Percentiles rank a stretch among this genome's conserved stretches.
These are phyloP conservation scores for Juncus inflexus DNA, from an alignment of 176 grass and related monocot genomes.

Conservation along the genomic window DNA sequence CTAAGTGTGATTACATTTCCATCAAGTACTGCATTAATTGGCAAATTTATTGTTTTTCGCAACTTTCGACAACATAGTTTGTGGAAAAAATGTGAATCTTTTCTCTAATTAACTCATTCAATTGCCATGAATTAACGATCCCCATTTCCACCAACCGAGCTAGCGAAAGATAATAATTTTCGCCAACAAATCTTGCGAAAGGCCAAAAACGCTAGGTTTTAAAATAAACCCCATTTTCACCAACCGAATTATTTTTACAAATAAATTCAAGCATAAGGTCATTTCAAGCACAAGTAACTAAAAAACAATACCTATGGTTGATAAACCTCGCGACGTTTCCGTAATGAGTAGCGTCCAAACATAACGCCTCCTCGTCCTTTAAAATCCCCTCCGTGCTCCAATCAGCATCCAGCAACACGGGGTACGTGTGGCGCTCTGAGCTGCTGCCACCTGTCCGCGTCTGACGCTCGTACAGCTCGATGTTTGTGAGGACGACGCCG, in stretches of 20 bases:
- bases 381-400: conserved; percentile 73
- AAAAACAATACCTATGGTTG: conserved; percentile 66
- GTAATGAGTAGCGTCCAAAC: conserved; percentile 83
- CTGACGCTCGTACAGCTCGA: conserved; percentile 66
- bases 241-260: too few relatives aligned
- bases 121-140: not conserved
- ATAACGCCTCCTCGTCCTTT: conserved; percentile 80
- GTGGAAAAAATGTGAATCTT: too few relatives aligned
- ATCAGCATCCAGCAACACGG: conserved; percentile 66
- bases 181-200: too few relatives aligned
- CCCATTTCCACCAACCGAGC: too few relatives aligned
- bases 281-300: not conserved
- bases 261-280: too few relatives aligned
- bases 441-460: conserved; percentile 30
- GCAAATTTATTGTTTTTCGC: too few relatives aligned
- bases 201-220: too few relatives aligned
- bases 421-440: conserved; percentile 52
- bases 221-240: too few relatives aligned
- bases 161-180: too few relatives aligned
- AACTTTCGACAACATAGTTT: too few relatives aligned
- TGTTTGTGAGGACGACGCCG: conserved; percentile 93
- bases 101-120: not conserved
- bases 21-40: too few relatives aligned
- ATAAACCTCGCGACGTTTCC: conserved; percentile 91
- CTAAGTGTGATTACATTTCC: too few relatives aligned